A percentile compares a stretch with the other conserved stretches of the same genome.
These are phyloP conservation scores for Verticillium albo-atrum DNA, from an alignment of 2,329 filamentous ascomycete species.

Conservation along the genomic window DNA sequence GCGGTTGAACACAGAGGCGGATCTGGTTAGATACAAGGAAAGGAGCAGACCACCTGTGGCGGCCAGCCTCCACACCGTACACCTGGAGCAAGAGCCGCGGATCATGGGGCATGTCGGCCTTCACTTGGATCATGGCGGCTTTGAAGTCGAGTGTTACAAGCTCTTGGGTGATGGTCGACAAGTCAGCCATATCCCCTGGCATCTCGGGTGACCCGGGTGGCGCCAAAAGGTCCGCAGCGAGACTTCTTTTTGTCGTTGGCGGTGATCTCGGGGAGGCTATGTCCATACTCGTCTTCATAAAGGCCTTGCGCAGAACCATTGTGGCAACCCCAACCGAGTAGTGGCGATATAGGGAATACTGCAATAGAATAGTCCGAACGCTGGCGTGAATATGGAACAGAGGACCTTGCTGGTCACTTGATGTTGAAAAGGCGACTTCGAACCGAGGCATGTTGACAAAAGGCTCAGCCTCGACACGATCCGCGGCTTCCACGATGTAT, in stretches of 20 bases:
- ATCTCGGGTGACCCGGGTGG: constrained; percentile 28
- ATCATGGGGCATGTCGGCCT: constrained; percentile 82
- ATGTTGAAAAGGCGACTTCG: constrained; percentile 79
- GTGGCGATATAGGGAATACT: constrained; percentile 91
- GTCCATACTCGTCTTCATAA: constrained; percentile 49
- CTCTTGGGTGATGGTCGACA: constrained; percentile 45
- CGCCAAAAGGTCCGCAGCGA: constrained; percentile 26
- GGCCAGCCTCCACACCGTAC: constrained; percentile 75
- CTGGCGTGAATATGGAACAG: constrained; percentile 83
- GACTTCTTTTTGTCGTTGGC: constrained; percentile 17
- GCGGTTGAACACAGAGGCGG: constrained; percentile 83
- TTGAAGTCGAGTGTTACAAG: constrained; percentile 79
- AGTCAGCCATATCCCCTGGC: constrained; percentile 25
- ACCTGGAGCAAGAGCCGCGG: constrained; percentile 90
- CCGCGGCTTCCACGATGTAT: constrained; percentile 82
- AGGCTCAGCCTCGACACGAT: constrained; percentile 78
- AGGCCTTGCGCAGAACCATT: constrained; percentile 69
- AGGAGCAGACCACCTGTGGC: constrained; percentile 82
- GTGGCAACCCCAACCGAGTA: constrained; percentile 82
- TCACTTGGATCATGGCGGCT: constrained; percentile 77
- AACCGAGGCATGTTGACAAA: constrained; percentile 84
- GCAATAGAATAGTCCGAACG: constrained; percentile 71
- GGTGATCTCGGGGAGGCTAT: constrained; percentile 12
- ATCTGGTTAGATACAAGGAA: constrained; percentile 74
- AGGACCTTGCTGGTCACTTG: constrained; percentile 81